A percentile compares a stretch with the other conserved stretches of the same genome.
Evolutionary conservation across 805 yeast species (phyloP).

Genomic region (Cyberlindnera petersonii): DNA sequence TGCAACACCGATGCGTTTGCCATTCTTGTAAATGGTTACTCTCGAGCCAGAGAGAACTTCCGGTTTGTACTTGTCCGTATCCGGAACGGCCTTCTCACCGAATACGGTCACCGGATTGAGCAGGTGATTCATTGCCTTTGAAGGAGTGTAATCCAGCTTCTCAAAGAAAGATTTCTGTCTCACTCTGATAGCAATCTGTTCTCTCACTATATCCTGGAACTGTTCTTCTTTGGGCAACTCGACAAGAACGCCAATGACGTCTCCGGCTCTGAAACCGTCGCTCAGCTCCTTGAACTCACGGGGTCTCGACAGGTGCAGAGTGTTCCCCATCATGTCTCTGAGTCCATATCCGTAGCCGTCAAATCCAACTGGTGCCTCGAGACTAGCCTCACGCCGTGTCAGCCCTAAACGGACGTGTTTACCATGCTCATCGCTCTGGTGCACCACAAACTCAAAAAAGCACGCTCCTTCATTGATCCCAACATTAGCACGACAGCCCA

Average conservation of each 20-base stretch:
- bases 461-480: slow-evolving; percentile 74
- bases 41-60: slow-evolving; percentile 54
- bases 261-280: slow-evolving; percentile 66
- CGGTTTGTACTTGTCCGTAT: slow-evolving; percentile 41
- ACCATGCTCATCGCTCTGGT: slow-evolving; percentile 32
- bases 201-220: slow-evolving; percentile 57
- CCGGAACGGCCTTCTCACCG: slow-evolving; percentile 63
- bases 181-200: slow-evolving; percentile 83
- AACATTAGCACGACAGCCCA: slow-evolving; percentile 69
- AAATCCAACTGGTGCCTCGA: slow-evolving; percentile 94
- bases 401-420: slow-evolving; percentile 79
- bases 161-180: slow-evolving; percentile 78
- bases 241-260: slow-evolving; percentile 74
- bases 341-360: slow-evolving; percentile 93
- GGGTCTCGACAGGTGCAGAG: slow-evolving; percentile 72
- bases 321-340: slow-evolving; percentile 73
- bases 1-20: slow-evolving; percentile 58
- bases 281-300: slow-evolving; percentile 41
- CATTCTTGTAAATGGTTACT: slow-evolving; percentile 74
- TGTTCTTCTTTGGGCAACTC: slow-evolving; percentile 53
- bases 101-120: slow-evolving; percentile 67
- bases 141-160: slow-evolving; percentile 71
- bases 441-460: slow-evolving; percentile 72
- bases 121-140: slow-evolving; percentile 69
- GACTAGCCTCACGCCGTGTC: slow-evolving; percentile 77